Conservation (phyloP, 768 basidiomycete genomes). For the Lactarius sp. region DNA sequence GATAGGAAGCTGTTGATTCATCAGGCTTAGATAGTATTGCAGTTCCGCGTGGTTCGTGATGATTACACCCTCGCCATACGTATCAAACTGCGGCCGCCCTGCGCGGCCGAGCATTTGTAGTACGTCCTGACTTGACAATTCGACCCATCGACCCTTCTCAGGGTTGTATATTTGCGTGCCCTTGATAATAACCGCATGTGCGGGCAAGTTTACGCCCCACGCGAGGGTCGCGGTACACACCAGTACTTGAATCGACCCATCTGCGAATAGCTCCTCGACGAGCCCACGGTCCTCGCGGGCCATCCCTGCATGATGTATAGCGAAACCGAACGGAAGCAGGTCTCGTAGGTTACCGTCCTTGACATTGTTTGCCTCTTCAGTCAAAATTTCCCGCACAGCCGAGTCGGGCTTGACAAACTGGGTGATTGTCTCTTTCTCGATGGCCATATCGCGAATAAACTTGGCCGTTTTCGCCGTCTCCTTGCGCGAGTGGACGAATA, state of each 20-base stretch:
- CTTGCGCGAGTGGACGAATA: slow-evolving; percentile 98
- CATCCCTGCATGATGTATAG: slow-evolving; percentile 98
- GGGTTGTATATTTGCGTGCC: slow-evolving; percentile 99
- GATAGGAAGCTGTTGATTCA: slow-evolving; percentile 97
- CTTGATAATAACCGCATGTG: slow-evolving; percentile 98
- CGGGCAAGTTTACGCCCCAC: slow-evolving; percentile 98
- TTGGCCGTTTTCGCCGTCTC: slow-evolving; percentile 97
- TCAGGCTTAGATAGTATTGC: slow-evolving; percentile 91
- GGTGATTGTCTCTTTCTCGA: slow-evolving; percentile 94
- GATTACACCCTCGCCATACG: slow-evolving; percentile 95
- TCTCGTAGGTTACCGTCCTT: slow-evolving; percentile 83
- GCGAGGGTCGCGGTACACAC: slow-evolving; percentile 98
- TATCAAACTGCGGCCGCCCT: slow-evolving; percentile 95
- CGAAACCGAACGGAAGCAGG: slow-evolving; percentile 92
- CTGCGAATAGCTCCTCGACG: slow-evolving; percentile 92
- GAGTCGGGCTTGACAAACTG: slow-evolving; percentile 94
- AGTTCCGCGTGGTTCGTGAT: slow-evolving; percentile 97
- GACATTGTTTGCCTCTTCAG: slow-evolving; percentile 76
- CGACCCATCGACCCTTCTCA: slow-evolving; percentile 96
- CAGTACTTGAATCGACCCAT: slow-evolving; percentile 88
- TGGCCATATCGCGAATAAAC: slow-evolving; percentile 90
- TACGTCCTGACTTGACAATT: slow-evolving; percentile 92
- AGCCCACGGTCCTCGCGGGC: slow-evolving; percentile 81
- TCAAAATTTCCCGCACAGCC: slow-evolving; percentile 85
- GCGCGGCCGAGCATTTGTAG: slow-evolving; percentile 98